Evolutionary conservation across 2,329 filamentous ascomycete species (phyloP).

Genomic region (Venturia aucupariae): DNA sequence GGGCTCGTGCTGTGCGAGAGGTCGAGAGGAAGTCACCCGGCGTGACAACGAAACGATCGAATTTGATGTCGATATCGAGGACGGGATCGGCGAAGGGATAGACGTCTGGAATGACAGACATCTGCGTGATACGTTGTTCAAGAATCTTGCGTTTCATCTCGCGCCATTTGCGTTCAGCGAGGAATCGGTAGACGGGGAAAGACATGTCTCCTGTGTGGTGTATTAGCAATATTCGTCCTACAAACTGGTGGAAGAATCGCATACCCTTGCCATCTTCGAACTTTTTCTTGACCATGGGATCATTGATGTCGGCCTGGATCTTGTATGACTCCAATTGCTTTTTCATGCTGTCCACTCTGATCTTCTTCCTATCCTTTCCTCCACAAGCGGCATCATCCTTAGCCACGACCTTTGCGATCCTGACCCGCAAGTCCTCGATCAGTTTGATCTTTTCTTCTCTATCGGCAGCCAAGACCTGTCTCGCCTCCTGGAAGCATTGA

Average conservation of each 20-base stretch:
- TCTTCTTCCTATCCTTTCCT: constrained; percentile 56
- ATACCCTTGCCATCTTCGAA: constrained; percentile 87
- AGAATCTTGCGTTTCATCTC: constrained; percentile 70
- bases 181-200: constrained; percentile 89
- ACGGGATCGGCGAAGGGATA: constrained; percentile 69
- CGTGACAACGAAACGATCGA: constrained; percentile 58
- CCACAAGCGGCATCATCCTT: constrained; percentile 49
- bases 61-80: constrained; percentile 73
- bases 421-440: constrained; percentile 57
- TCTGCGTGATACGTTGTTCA: constrained; percentile 75
- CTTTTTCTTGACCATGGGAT: constrained; percentile 82
- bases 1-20: constrained; percentile 59
- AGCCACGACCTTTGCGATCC: constrained; percentile 59
- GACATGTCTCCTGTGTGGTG: constrained; percentile 71
- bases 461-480: constrained; percentile 71
- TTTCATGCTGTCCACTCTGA: constrained; percentile 59
- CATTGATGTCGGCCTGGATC: constrained; percentile 88
- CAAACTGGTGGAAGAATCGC: not conserved
- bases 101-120: constrained; percentile 81
- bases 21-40: constrained; percentile 75
- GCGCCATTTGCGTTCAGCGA: constrained; percentile 82
- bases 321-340: constrained; percentile 69
- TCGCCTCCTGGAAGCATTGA: constrained; percentile 95
- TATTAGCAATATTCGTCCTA: not conserved
- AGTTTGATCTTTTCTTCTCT: constrained; percentile 68